Evolutionary conservation across 805 yeast species (phyloP), one percentile per base, ranked within the genome.

Genomic region (Maudiozyma bulderi): DNA sequence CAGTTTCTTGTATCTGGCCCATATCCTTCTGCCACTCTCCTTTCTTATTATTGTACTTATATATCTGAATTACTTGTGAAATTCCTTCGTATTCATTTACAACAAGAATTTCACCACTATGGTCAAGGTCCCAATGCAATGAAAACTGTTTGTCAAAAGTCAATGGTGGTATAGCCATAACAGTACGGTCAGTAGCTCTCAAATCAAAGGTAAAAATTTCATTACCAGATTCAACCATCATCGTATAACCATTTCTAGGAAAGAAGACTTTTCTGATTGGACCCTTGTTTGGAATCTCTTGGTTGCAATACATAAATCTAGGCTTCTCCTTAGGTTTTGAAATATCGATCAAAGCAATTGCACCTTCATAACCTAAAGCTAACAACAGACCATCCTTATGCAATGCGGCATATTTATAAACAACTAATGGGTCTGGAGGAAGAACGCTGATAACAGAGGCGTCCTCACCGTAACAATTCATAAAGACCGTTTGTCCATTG

Each of bases 311-410:
- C 34, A 57, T 58, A 3, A 43, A 34, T 10, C 55, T 55, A 3
- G 59, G 53, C 1, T 35, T 34, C 10, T 50, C 57, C 9, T 37
- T 14, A 13, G 58, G 52, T 8, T 52, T 44, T 8, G 50, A 43
- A n/a, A 62, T 26, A 46, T 56, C 54, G 9, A 47, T 38, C 3
- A 59, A 46, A 10, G 49, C 40, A 15, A 60, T 38, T 5, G 46
- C 30, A 14, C 39, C 26, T 7, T 29, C 41, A 29, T 45, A 46
- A 7, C 46, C 55, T 30, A 62, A 43, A 6, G 71, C 70, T 8
- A 70, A 42, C 26, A 71, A 46, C 3, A 63, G 44, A 5, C 75
- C 74, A 54, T 72, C 75, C 39, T 64, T 66, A 50, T 72, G 75
- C 14, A 67, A 40, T 3, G 49, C 46, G 10, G 50, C 53, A 3